These are phyloP conservation scores for Leptomonas pyrrhocoris DNA, from an alignment of 208 protist species.

Conservation along the genomic window DNA sequence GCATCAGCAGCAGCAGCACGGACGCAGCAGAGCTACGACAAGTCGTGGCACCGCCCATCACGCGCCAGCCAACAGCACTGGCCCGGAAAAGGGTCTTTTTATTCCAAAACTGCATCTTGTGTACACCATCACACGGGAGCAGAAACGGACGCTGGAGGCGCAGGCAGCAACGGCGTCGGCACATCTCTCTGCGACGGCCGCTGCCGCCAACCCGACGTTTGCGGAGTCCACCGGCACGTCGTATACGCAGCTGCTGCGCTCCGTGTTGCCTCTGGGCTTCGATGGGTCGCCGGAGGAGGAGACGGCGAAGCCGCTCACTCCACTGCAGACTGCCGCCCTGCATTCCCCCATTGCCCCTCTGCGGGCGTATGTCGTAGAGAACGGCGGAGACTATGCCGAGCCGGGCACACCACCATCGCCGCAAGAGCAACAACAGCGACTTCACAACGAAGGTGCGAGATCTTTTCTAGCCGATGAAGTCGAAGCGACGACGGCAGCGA, in stretches of 20 bases:
- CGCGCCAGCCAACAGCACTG: constrained; percentile 13
- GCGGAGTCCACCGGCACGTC: not conserved
- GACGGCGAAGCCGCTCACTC: not conserved
- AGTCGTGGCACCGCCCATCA: not conserved
- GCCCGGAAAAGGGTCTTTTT: not conserved
- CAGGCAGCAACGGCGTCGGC: not conserved
- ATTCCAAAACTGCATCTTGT: constrained; percentile 14
- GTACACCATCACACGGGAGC: constrained; percentile 1
- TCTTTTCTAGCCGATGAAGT: not conserved
- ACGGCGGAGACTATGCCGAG: not conserved
- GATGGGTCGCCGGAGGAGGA: not conserved
- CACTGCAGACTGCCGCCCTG: not conserved
- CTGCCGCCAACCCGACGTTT: not conserved
- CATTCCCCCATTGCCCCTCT: constrained; percentile 9
- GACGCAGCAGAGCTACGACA: not conserved
- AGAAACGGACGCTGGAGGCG: constrained; percentile 4
- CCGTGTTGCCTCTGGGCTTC: constrained; percentile 2
- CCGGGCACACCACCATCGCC: not conserved
- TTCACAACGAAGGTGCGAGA: not conserved
- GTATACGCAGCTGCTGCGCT: constrained; percentile 13
- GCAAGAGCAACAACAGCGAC: not conserved
- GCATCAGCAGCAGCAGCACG: not conserved
- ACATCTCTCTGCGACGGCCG: not conserved
- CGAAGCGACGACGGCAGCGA: not conserved
- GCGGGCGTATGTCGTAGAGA: not conserved